Evolutionary conservation across 257 asterid species (phyloP).

Genomic region (Knoxia roxburghii): DNA sequence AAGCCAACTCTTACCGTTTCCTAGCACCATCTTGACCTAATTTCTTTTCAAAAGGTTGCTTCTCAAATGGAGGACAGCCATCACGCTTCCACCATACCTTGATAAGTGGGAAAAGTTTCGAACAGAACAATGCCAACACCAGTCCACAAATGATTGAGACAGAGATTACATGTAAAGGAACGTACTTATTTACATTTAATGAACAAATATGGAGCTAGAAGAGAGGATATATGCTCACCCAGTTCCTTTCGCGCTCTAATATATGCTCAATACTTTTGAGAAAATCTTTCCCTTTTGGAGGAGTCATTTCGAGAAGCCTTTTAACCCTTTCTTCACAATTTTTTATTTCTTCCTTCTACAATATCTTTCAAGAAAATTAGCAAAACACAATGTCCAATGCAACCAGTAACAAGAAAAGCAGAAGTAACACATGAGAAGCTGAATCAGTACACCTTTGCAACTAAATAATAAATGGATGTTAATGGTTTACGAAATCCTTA

Average conservation of each 20-base stretch:
- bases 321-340: constrained; percentile 78
- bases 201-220: neutral
- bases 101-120: constrained; percentile 10
- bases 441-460: neutral
- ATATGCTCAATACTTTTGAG: constrained; percentile 89
- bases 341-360: constrained; percentile 85
- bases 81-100: constrained; percentile 99
- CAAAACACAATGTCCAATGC: neutral
- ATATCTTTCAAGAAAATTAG: too few species aligned
- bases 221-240: constrained; percentile 52
- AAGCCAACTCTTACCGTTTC: constrained; percentile 18
- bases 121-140: constrained; percentile 4
- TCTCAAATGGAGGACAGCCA: constrained; percentile 95
- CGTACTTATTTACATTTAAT: neutral
- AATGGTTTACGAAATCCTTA: neutral
- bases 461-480: neutral
- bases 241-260: constrained; percentile 92
- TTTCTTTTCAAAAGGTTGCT: constrained; percentile 66
- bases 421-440: neutral
- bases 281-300: constrained; percentile 87
- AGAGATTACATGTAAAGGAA: neutral
- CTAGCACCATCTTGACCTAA: constrained; percentile 53
- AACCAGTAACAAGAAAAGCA: neutral
- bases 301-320: constrained; percentile 85
- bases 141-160: neutral